These are phyloP conservation scores for Aspergillus haitiensis DNA, from an alignment of 495 filamentous ascomycete species.

Conservation along the genomic window DNA sequence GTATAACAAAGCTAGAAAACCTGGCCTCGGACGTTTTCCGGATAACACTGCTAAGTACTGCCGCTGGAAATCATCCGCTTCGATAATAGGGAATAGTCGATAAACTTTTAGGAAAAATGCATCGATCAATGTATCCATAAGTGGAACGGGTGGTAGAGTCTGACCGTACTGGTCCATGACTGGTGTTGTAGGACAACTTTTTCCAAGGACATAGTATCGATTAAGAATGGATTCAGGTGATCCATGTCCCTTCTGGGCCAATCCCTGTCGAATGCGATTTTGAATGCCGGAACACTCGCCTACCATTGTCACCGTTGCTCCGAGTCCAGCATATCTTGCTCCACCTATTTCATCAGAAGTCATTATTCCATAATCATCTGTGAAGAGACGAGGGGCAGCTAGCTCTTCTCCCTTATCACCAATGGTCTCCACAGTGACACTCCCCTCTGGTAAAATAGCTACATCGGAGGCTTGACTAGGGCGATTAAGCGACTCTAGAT, in stretches of 20 bases:
- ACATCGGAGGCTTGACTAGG: neutral
- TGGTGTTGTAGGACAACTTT: neutral
- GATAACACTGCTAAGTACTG: constrained; percentile 9
- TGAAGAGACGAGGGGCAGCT: neutral
- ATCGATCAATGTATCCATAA: constrained; percentile 18
- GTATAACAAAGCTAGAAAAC: constrained; percentile 14
- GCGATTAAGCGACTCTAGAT: neutral
- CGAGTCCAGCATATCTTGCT: neutral
- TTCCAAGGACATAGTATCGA: neutral
- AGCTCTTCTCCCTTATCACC: neutral
- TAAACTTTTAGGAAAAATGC: constrained; percentile 20
- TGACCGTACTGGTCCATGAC: neutral
- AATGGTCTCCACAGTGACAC: neutral
- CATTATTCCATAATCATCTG: constrained; percentile 6
- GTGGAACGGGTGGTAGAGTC: constrained; percentile 6
- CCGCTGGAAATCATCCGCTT: constrained; percentile 6
- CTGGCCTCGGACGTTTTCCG: constrained; percentile 3
- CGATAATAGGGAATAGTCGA: constrained; percentile 20
- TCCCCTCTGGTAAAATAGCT: neutral
- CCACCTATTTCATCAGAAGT: neutral
- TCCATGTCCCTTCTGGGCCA: neutral
- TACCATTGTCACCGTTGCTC: constrained; percentile 1
- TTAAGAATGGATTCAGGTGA: neutral
- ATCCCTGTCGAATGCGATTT: neutral
- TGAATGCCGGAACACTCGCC: constrained; percentile 3